Conservation (phyloP, 2,329 filamentous ascomycete genomes). For the Cercospora nicotianae region DNA sequence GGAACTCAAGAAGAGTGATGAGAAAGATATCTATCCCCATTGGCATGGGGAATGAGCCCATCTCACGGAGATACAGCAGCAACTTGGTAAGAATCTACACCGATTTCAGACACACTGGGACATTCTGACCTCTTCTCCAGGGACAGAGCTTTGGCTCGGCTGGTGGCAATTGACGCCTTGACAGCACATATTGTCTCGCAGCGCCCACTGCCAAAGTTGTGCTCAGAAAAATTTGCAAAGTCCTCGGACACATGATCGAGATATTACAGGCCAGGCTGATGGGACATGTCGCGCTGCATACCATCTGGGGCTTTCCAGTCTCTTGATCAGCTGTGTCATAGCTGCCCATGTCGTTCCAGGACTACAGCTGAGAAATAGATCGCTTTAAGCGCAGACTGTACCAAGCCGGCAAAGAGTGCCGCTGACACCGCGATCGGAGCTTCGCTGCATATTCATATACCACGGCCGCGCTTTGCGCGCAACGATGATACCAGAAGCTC, state of each 20-base stretch:
- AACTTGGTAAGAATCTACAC: constrained; percentile 39
- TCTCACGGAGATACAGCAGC: constrained; percentile 47
- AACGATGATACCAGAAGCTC: background rate
- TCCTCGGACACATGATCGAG: background rate
- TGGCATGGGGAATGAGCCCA: constrained; percentile 46
- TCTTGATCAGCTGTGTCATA: background rate
- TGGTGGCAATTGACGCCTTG: background rate
- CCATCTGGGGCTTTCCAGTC: background rate
- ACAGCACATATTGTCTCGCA: background rate
- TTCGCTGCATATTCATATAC: background rate
- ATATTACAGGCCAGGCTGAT: background rate
- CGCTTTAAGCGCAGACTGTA: background rate
- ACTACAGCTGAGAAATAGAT: background rate
- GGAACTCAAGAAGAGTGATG: constrained; percentile 37
- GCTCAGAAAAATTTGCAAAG: background rate
- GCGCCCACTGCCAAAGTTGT: background rate
- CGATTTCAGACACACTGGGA: no score
- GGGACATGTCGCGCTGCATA: background rate
- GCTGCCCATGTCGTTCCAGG: background rate
- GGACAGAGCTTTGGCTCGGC: constrained; percentile 5
- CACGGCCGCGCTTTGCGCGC: background rate
- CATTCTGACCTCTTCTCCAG: background rate
- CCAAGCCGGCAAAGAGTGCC: background rate
- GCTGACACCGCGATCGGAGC: background rate
- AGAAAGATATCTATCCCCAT: constrained; percentile 47